Conservation (phyloP, 306 rosid genomes). For the Malus asiatica region DNA sequence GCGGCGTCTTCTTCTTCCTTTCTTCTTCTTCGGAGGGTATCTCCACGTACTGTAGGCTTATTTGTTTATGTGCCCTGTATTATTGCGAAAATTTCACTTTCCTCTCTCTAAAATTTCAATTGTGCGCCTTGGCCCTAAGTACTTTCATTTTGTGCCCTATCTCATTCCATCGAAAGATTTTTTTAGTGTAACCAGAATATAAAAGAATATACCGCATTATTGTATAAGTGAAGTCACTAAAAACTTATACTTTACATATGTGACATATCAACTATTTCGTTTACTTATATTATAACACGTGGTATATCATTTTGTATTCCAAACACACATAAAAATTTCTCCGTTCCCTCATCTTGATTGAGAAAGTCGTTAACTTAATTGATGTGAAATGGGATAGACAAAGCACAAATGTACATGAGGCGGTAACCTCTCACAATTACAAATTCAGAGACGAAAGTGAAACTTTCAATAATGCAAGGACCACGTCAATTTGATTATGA, state of each 20-base stretch:
- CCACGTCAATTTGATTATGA: too few species aligned
- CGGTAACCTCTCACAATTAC: neutral
- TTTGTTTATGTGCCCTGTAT: neutral
- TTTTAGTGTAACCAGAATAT: too few species aligned
- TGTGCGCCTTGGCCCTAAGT: neutral
- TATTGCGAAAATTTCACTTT: neutral
- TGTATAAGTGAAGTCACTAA: neutral
- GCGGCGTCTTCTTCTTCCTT: neutral
- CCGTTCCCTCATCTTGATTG: neutral
- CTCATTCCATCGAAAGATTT: neutral
- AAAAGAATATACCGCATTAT: rapidly evolving
- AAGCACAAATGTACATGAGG: neutral
- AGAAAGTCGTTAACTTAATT: neutral
- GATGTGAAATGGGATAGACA: neutral
- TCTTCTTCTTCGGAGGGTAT: neutral
- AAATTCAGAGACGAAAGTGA: neutral
- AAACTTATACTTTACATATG: too few species aligned
- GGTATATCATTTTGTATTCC: too few species aligned
- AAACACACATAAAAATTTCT: neutral
- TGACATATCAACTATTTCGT: too few species aligned
- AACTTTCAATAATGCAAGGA: neutral
- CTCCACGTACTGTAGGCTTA: neutral
- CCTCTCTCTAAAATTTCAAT: neutral
- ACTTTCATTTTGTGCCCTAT: neutral
- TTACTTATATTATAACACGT: too few species aligned